Percentiles rank a stretch among this genome's conserved stretches.
phyloP scores from a whole-genome alignment of 805 yeast species.

The Lipomyces sp. region DNA sequence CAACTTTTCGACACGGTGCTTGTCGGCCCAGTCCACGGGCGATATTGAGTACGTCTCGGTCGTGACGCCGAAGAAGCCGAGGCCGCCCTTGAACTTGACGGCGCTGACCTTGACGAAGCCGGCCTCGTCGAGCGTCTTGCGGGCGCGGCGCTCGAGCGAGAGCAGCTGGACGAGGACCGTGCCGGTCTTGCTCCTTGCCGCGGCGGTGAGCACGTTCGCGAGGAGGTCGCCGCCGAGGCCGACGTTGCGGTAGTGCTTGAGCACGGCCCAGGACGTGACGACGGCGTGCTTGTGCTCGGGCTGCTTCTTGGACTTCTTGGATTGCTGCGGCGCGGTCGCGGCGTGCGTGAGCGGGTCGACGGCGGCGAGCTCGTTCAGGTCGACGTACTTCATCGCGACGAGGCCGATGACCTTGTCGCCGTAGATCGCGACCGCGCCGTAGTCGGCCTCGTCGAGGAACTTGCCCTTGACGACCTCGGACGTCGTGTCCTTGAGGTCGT shows the following conservation, averaged over 20 bases:
- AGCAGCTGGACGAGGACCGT: slow-evolving; percentile 16
- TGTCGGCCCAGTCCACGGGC: slow-evolving; percentile 4
- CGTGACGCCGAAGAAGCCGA: slow-evolving; percentile 20
- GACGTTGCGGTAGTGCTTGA: slow-evolving; percentile 26
- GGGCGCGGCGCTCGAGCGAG: slow-evolving; percentile 22
- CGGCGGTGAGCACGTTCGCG: slow-evolving; percentile 11
- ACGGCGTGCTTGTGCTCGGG: slow-evolving; percentile 13
- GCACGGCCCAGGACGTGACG: slow-evolving; percentile 30
- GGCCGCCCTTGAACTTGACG: slow-evolving; percentile 14
- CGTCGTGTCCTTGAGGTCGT: slow-evolving; percentile 17
- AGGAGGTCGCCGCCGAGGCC: slow-evolving; percentile 31
- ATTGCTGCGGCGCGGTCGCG: not conserved
- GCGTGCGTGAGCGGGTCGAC: slow-evolving; percentile 6
- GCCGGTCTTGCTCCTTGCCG: slow-evolving; percentile 8
- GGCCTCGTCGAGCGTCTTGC: slow-evolving; percentile 1
- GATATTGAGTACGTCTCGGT: slow-evolving; percentile 22
- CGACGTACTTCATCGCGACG: slow-evolving; percentile 19
- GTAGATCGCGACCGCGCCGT: slow-evolving; percentile 17
- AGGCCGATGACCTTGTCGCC: slow-evolving; percentile 20
- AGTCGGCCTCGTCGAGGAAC: slow-evolving; percentile 20
- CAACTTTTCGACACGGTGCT: not conserved
- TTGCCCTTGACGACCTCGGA: slow-evolving; percentile 10
- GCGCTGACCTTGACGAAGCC: slow-evolving; percentile 14
- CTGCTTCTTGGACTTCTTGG: not conserved
- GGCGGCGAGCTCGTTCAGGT: slow-evolving; percentile 11